A percentile compares a stretch with the other conserved stretches of the same genome.
phyloP scores from a whole-genome alignment of 2,329 filamentous ascomycete species.

The Aspergillus tanneri region DNA sequence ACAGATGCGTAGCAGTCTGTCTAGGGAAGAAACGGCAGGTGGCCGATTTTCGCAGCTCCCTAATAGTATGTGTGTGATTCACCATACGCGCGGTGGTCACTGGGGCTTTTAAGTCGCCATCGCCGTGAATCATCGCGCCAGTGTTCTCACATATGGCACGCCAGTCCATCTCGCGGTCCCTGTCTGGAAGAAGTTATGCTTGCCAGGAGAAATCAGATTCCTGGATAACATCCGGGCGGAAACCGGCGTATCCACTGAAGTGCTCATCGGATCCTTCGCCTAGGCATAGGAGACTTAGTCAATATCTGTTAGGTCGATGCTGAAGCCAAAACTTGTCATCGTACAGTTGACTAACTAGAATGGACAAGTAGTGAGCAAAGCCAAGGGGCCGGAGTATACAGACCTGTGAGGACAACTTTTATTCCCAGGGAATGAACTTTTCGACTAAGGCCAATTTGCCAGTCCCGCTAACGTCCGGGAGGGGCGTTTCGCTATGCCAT shows the following conservation, averaged over 20 bases:
- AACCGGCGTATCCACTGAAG: not conserved
- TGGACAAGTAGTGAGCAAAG: too few relatives aligned
- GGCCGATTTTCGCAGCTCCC: not conserved
- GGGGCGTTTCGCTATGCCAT: slow-evolving; percentile 48
- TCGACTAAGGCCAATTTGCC: slow-evolving; percentile 52
- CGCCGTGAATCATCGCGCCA: not conserved
- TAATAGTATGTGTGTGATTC: not conserved
- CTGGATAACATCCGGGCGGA: not conserved
- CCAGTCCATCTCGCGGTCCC: not conserved
- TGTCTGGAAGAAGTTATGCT: not conserved
- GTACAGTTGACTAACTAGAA: too few relatives aligned
- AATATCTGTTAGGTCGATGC: not conserved
- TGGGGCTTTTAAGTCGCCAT: not conserved
- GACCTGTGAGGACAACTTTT: slow-evolving; percentile 55
- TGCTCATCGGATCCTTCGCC: slow-evolving; percentile 2
- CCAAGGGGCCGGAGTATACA: slow-evolving; percentile 15
- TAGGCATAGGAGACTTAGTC: not conserved
- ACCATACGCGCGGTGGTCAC: slow-evolving; percentile 1
- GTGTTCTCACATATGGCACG: not conserved
- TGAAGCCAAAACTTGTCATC: too few relatives aligned
- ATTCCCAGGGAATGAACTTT: slow-evolving; percentile 48
- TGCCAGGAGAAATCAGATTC: not conserved
- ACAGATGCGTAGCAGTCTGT: slow-evolving; percentile 14
- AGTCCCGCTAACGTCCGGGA: slow-evolving; percentile 56
- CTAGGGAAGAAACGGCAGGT: slow-evolving; percentile 18